A percentile compares a stretch with the other conserved stretches of the same genome.
Evolutionary conservation across 2,329 filamentous ascomycete species (phyloP).

Genomic region (Stachybotrys chartarum): DNA sequence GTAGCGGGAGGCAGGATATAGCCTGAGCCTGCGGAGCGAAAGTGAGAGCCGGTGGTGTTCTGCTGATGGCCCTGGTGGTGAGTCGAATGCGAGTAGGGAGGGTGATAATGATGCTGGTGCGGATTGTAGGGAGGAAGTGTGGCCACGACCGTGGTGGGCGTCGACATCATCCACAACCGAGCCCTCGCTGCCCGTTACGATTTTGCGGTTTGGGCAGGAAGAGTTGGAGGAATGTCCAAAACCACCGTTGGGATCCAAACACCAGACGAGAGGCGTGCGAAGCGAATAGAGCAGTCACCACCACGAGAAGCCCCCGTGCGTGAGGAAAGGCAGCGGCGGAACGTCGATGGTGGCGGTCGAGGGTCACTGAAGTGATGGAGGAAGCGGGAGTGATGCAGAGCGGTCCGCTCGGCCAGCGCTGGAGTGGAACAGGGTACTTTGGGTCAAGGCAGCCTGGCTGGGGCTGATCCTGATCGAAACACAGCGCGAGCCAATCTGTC

Average conservation of each 20-base stretch:
- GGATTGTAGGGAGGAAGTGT: conserved; percentile 63
- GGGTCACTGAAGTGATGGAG: background rate
- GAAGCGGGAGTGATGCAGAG: background rate
- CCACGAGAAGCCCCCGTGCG: background rate
- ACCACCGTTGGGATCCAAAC: background rate
- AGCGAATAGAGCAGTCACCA: background rate
- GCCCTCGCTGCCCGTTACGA: background rate
- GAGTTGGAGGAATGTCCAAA: background rate
- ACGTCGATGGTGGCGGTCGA: background rate
- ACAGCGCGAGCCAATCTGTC: background rate
- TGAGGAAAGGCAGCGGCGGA: background rate
- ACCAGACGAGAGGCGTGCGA: background rate
- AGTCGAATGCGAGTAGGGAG: conserved; percentile 38
- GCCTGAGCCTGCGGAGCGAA: conserved; percentile 18
- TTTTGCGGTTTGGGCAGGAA: background rate
- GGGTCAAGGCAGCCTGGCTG: background rate
- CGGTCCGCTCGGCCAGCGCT: background rate
- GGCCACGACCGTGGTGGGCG: conserved; percentile 69
- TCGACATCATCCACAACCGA: conserved; percentile 54
- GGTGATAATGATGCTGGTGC: conserved; percentile 57
- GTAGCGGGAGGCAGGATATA: conserved; percentile 19
- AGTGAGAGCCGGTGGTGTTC: conserved; percentile 16
- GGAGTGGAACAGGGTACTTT: background rate
- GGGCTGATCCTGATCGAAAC: background rate
- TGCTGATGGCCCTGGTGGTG: conserved; percentile 21